phyloP scores from a whole-genome alignment of 83 land plant species.

The Picea engelmannii region DNA sequence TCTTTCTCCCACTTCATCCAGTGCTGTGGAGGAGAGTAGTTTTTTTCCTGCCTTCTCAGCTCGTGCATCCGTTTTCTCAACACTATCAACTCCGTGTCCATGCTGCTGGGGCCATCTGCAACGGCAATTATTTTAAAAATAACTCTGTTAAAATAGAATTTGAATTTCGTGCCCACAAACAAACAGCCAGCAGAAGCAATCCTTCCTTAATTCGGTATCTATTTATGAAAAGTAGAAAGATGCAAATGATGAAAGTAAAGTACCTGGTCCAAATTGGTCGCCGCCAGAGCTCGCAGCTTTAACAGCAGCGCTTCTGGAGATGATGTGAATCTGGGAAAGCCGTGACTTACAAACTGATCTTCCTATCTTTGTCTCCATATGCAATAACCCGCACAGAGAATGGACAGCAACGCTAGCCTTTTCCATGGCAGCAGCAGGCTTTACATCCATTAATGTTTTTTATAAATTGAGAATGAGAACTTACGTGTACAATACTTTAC shows the following conservation, averaged over 20 bases:
- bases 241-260: too few relatives aligned
- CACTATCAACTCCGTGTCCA: neutral
- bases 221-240: too few relatives aligned
- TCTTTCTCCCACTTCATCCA: slow-evolving; percentile 21
- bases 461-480: too few relatives aligned
- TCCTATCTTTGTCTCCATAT: too few relatives aligned
- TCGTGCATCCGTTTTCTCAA: slow-evolving; percentile 43
- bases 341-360: too few relatives aligned
- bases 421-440: too few relatives aligned
- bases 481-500: too few relatives aligned
- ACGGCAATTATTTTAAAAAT: slow-evolving; percentile 5
- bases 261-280: too few relatives aligned
- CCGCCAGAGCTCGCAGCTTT: neutral
- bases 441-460: too few relatives aligned
- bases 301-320: neutral
- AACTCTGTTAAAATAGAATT: neutral
- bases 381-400: too few relatives aligned
- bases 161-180: neutral
- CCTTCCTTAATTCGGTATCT: neutral
- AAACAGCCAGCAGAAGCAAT: neutral
- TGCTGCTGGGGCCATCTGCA: slow-evolving; percentile 2
- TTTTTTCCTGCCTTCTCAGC: slow-evolving; percentile 27
- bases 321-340: too few relatives aligned
- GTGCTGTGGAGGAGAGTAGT: neutral
- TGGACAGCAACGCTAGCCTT: too few relatives aligned